Evolutionary conservation across 495 filamentous ascomycete genomes (phyloP).

Genomic region (Clavariopsis aquatica): DNA sequence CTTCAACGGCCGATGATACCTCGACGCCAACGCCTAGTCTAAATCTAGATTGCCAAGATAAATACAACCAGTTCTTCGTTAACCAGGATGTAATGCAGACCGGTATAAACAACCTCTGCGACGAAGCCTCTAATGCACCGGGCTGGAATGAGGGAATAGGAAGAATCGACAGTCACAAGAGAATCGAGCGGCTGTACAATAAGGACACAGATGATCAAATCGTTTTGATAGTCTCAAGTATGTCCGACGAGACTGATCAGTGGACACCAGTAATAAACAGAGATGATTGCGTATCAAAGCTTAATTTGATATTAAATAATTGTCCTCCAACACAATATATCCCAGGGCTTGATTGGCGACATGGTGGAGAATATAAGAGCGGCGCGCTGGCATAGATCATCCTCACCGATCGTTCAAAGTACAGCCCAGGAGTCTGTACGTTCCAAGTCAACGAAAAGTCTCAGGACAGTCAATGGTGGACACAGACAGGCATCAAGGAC

Average conservation of each 20-base stretch:
- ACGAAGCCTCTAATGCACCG: background rate
- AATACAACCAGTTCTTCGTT: background rate
- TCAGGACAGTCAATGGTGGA: background rate
- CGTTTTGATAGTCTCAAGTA: background rate
- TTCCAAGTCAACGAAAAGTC: background rate
- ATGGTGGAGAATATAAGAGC: background rate
- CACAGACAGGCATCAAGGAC: background rate
- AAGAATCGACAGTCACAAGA: background rate
- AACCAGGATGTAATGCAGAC: background rate
- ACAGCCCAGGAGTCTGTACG: background rate
- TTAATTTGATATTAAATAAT: background rate
- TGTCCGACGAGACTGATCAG: background rate
- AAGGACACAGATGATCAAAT: constrained; percentile 3
- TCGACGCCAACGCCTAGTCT: background rate
- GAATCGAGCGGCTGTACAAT: constrained; percentile 3
- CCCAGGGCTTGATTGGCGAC: background rate
- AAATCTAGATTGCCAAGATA: background rate
- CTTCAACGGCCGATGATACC: background rate
- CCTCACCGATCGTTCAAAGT: background rate
- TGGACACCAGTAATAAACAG: background rate
- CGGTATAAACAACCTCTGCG: background rate
- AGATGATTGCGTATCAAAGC: background rate
- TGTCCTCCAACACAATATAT: background rate
- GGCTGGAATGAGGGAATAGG: background rate
- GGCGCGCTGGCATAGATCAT: background rate